phyloP scores from a whole-genome alignment of 371 early-diverging fungal species.

The Actinomortierella wolfii region DNA sequence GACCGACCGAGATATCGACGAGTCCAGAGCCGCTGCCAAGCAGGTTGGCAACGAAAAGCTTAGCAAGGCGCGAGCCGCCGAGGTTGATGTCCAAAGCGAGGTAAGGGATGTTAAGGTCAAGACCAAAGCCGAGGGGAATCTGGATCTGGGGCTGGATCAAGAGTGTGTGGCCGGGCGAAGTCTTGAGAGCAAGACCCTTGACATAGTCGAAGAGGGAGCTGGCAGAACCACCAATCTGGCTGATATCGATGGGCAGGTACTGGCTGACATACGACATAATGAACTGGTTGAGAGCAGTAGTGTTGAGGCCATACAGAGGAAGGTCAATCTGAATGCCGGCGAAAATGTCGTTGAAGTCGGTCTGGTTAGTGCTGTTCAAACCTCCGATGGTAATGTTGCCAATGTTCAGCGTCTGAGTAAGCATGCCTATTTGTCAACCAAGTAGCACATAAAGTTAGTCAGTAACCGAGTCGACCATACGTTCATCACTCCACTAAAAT shows the following conservation, averaged over 20 bases:
- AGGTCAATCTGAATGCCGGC: slow-evolving; percentile 25
- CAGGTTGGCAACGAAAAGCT: slow-evolving; percentile 35
- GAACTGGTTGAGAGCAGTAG: slow-evolving; percentile 20
- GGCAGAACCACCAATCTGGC: slow-evolving; percentile 17
- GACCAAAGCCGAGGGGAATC: slow-evolving; percentile 27
- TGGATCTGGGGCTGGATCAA: slow-evolving; percentile 36
- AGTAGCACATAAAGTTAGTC: too few species aligned
- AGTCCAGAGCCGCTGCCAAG: slow-evolving; percentile 35
- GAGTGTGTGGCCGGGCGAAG: slow-evolving; percentile 39
- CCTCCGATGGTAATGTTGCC: slow-evolving; percentile 41
- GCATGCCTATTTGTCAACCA: slow-evolving; percentile 10
- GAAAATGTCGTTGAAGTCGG: slow-evolving; percentile 24
- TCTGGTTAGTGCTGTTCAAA: slow-evolving; percentile 12
- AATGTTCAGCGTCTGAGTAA: slow-evolving; percentile 35
- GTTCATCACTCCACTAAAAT: neutral
- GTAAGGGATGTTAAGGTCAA: slow-evolving; percentile 41
- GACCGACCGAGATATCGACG: slow-evolving; percentile 35
- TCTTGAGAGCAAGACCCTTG: slow-evolving; percentile 29
- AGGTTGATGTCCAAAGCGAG: slow-evolving; percentile 41
- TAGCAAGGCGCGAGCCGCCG: slow-evolving; percentile 23
- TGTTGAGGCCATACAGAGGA: slow-evolving; percentile 28
- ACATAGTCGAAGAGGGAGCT: slow-evolving; percentile 26
- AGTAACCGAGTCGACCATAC: too few species aligned
- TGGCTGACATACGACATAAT: slow-evolving; percentile 18
- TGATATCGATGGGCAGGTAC: slow-evolving; percentile 36